Percentiles rank a stretch among this genome's conserved stretches.
phyloP scores from a whole-genome alignment of 2,329 filamentous ascomycete species.

The Rutstroemia sp. region DNA sequence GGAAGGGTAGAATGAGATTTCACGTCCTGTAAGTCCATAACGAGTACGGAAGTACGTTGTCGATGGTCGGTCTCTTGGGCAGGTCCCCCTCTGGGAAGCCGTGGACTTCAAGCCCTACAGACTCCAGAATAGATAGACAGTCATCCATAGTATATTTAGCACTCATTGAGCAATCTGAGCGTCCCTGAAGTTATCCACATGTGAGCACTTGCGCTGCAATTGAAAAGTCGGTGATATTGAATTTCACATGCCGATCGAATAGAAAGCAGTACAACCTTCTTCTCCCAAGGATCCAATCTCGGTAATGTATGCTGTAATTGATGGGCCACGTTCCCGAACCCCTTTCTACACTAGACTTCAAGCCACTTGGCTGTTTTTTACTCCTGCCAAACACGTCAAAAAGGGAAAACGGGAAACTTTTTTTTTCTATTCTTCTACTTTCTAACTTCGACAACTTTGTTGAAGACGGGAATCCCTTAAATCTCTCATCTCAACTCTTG shows the following conservation, averaged over 20 bases:
- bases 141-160: too few species aligned
- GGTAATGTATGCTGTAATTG: not conserved
- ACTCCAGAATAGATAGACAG: too few species aligned
- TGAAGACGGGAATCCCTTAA: not conserved
- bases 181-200: too few species aligned
- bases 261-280: not conserved
- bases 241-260: not conserved
- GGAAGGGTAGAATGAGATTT: too few species aligned
- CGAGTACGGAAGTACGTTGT: too few species aligned
- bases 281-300: conserved; percentile 4
- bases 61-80: too few species aligned
- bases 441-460: not conserved
- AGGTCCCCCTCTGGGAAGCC: too few species aligned
- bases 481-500: not conserved
- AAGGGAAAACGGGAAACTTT: not conserved
- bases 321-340: not conserved
- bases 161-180: too few species aligned
- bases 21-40: too few species aligned
- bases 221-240: not conserved
- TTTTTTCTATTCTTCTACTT: not conserved
- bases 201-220: not conserved
- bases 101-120: too few species aligned
- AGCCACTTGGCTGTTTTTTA: not conserved
- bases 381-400: conserved; percentile 1
- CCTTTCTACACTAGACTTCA: not conserved